Base-by-base conservation (phyloP, 2,329 filamentous ascomycete genomes). In the Pyricularia sp. region DNA sequence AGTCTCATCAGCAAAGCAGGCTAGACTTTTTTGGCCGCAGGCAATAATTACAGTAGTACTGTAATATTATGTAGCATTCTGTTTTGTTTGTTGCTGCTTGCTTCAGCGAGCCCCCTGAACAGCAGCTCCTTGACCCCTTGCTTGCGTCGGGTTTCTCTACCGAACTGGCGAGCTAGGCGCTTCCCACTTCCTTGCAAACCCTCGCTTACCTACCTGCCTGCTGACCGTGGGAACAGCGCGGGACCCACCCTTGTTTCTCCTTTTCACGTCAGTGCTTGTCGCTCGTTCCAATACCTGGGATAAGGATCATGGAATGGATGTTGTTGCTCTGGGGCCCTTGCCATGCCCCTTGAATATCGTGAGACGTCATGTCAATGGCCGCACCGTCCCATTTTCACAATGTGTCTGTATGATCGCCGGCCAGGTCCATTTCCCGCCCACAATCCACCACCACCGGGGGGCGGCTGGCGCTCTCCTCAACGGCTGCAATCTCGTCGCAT, bases 341-440 rank as follows among this genome's bases (percentile, higher is more conserved):
- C 17, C 2, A 20, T 55, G 42, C 42, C 42, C 42, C 42, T 55
- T 55, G 42, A 36, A 55, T 55, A 55, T 55, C 11, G 23, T 67
- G 66, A 67, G 66, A 67, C 50, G 12, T 67, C 50, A 61, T 67
- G 50, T 55, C 42, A 55, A 55, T n/a, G 42, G 42, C 50, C 66
- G 23, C 14, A 25, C 66, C 66, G 20, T 67, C 66, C 66, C 66
- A 61, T 67, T 36, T 5, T 67, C 42, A n/a, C 23, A n/a, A 55
- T 36, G 66, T 58, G 66, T 55, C 42, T 55, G 66, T 67, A 26
- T 67, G 66, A 67, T 67, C 66, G 66, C 31, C 66, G 42, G 12
- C 26, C n/a, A 36, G 64, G 64, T n/a, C 30, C 42, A 3, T n/a
- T n/a, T 36, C 42, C 42, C 42, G 20, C 42, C 20, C 42, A 55